Evolutionary conservation across 257 asterid genomes (phyloP).

Genomic region (Solanum pinnatisectum): DNA sequence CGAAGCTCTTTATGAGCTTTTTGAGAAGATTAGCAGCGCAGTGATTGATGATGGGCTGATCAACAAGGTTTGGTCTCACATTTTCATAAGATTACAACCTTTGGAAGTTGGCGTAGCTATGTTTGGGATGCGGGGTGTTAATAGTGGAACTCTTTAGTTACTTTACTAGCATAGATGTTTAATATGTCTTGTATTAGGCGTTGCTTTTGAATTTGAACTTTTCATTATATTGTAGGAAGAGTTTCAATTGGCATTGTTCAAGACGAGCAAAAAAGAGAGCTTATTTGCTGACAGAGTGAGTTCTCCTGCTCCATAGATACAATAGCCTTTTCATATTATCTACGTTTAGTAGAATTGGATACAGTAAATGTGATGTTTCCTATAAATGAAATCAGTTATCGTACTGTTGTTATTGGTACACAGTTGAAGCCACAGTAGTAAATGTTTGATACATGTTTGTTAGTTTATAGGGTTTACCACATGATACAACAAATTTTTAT

Average conservation of each 20-base stretch:
- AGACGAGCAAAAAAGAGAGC: slow-evolving; percentile 68
- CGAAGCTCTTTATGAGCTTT: slow-evolving; percentile 77
- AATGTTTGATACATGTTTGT: background rate
- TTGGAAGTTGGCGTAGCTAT: background rate
- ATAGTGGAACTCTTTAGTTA: background rate
- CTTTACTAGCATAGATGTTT: background rate
- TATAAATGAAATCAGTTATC: background rate
- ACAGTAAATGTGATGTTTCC: background rate
- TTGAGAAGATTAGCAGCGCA: slow-evolving; percentile 76
- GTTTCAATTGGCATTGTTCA: slow-evolving; percentile 79
- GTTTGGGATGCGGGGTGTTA: background rate
- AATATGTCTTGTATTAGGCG: background rate
- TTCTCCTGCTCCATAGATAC: slow-evolving; percentile 8
- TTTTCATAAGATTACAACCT: background rate
- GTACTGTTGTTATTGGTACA: background rate
- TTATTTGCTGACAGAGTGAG: slow-evolving; percentile 84
- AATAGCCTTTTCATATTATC: slow-evolving; percentile 14
- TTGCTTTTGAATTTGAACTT: slow-evolving; percentile 1
- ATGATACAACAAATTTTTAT: background rate
- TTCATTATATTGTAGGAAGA: slow-evolving; percentile 45
- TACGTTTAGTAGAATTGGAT: background rate
- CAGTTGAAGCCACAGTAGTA: background rate
- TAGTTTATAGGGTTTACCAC: background rate
- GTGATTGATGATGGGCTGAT: slow-evolving; percentile 84
- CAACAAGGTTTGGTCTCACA: slow-evolving; percentile 41